Evolutionary conservation across 352 stramenopile genomes (phyloP), one percentile per base, ranked within the genome.

Genomic region (Bremia lactucae): DNA sequence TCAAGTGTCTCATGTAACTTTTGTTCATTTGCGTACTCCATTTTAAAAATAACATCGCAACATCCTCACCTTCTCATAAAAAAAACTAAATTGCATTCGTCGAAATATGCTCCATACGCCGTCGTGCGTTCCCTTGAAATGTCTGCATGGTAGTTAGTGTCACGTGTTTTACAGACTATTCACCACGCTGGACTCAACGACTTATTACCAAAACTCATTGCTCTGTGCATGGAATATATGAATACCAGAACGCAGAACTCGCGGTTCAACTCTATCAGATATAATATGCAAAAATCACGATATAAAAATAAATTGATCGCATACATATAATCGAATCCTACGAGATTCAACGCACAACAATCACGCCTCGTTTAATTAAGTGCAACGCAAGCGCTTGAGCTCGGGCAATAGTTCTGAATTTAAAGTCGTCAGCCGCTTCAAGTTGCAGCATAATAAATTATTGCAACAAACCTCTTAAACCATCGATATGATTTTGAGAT

Each of bases 31-130:
- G 72, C 38, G 95, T 96, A 48, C 7, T 33, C 2, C 28, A 33
- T 4, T 6, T 13, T 19, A 6, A 18, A 2, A 10, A 41, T 31
- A 69, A 74, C 31, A 68, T 89, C 80, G 80, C 37, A 92, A 41
- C 6, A 92, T 59, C 11, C 76, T 67, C 77, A 92, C 88, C 51
- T 88, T 89, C 52, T 91, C 80, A 13, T 73, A 63, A n/a, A 92
- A 52, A 20, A 81, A 74, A 29, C 82, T 75, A 22, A 89, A 72
- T 36, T 89, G 80, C 49, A 33, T 62, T 70, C 46, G 88, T 74
- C 38, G 85, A 87, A 31, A 83, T 72, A 21, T 86, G 72, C 46
- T 91, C 78, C 65, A 91, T 81, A 15, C 71, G 68, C 40, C 75
- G 77, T 46, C 88, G 72, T 41, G 61, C 61, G 68, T 73, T 83